A percentile compares a stretch with the other conserved stretches of the same genome.
phyloP scores from a whole-genome alignment of 2,329 filamentous ascomycete species.

The Sclerotiophoma versabilis region DNA sequence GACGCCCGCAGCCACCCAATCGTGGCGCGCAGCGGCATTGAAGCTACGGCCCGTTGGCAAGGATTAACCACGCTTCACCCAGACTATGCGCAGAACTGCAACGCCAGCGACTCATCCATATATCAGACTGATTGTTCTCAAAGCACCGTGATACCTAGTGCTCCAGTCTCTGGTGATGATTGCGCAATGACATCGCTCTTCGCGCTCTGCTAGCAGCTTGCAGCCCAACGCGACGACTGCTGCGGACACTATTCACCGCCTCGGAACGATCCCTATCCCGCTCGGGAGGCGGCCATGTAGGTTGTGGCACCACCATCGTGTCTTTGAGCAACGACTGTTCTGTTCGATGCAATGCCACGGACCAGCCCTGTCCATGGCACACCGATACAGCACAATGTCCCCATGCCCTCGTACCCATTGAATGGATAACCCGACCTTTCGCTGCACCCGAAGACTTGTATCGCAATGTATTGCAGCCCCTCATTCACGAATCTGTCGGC shows the following conservation, averaged over 20 bases:
- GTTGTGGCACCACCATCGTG: conserved; percentile 35
- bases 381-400: conserved; percentile 25
- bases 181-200: conserved; percentile 20
- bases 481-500: conserved; percentile 23
- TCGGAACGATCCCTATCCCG: conserved; percentile 28
- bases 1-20: conserved; percentile 12
- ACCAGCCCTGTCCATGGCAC: conserved; percentile 21
- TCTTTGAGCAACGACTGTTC: conserved; percentile 29
- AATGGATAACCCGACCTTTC: conserved; percentile 37
- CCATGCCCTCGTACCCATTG: conserved; percentile 35
- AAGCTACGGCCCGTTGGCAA: conserved; percentile 36
- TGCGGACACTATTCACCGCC: conserved; percentile 15
- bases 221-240: conserved; percentile 12
- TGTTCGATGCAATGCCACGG: conserved; percentile 22
- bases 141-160: conserved; percentile 3
- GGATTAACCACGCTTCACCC: conserved; percentile 24
- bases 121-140: conserved; percentile 11
- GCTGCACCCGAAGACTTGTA: conserved; percentile 25
- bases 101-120: conserved; percentile 17
- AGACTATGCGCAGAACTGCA: conserved; percentile 16
- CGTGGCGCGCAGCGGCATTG: conserved; percentile 11
- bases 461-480: conserved; percentile 27
- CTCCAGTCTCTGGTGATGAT: conserved; percentile 26
- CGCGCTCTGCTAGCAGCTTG: conserved; percentile 17
- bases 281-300: conserved; percentile 29